Evolutionary conservation across 2,329 filamentous ascomycete genomes (phyloP), one percentile per base, ranked within the genome.

Genomic region (Trichoderma arundinaceum): DNA sequence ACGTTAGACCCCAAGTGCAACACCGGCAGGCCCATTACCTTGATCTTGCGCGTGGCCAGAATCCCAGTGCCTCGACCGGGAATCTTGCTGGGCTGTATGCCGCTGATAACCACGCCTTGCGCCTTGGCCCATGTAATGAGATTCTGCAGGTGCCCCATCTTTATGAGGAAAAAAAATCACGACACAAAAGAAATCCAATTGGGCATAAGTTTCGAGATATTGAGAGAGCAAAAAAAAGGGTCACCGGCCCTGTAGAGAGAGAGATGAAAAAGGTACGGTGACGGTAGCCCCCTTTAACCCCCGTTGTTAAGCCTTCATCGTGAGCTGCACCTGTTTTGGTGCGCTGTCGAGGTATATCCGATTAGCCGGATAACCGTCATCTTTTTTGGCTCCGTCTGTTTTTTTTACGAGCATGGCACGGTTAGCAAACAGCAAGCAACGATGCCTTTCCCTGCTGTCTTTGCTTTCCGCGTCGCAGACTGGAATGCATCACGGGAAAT

Each of bases 11-110:
- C 8, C 22, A 44, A 44, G 35, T 15, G 38, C 48, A 4, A 7
- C 0, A 8, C 17, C 7, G 38, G 43, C 17, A 19, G 9, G 17
- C 33, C 8, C 17, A 38, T 9, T 78, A 90, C 90, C 78, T 89
- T 79, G 68, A 93, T 83, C 13, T 82, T 79, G 41, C 83, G 82
- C 4, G 85, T 87, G 1, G 91, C 88, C 58, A 92, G 81, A 61
- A 95, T 86, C 19, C 92, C 92, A 56, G 93, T 82, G 12, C 92
- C 92, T 52, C 89, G 83, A 5, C 87, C 89, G 6, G 87, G 84
- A 22, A 95, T 87, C 39, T 80, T 80, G 19, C 86, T 82, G 2
- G 91, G 88, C 7, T 80, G 80, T 56, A 95, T 85, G 33, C 87
- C 88, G 71, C 88, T 82, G 69, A 92, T 83, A 44, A 54, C 44